phyloP scores from a whole-genome alignment of 805 yeast genomes.

The Starmerella scarabaei region DNA sequence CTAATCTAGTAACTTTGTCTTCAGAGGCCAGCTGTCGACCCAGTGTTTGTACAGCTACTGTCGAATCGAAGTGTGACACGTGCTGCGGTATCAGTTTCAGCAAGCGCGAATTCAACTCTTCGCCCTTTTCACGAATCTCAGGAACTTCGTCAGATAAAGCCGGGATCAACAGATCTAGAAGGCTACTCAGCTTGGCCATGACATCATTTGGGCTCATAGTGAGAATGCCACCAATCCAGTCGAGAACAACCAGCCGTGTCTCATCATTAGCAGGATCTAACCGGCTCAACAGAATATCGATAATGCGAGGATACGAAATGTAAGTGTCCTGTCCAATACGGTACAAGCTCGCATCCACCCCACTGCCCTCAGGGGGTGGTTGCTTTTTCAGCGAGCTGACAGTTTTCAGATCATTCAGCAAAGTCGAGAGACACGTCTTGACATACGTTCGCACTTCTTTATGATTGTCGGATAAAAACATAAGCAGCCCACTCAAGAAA shows the following conservation, averaged over 20 bases:
- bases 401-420: constrained; percentile 67
- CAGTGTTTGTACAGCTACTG: constrained; percentile 55
- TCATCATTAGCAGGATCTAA: constrained; percentile 61
- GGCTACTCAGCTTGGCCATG: constrained; percentile 57
- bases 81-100: constrained; percentile 38
- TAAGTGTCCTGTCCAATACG: constrained; percentile 70
- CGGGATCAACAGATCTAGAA: constrained; percentile 55
- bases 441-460: constrained; percentile 82
- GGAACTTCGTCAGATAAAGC: constrained; percentile 43
- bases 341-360: constrained; percentile 27
- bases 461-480: constrained; percentile 69
- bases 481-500: constrained; percentile 69
- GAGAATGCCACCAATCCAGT: constrained; percentile 69
- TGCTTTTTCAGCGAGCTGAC: constrained; percentile 46
- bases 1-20: constrained; percentile 68
- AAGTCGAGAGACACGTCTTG: constrained; percentile 56
- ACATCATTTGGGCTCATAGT: constrained; percentile 66
- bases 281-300: constrained; percentile 69
- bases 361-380: background rate
- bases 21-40: constrained; percentile 60
- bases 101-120: constrained; percentile 42
- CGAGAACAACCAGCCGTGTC: constrained; percentile 63
- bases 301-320: constrained; percentile 65
- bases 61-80: constrained; percentile 32
- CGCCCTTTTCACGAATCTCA: constrained; percentile 41